phyloP scores from a whole-genome alignment of 192 early-diverging fungal genomes.

The Coemansia asiatica region DNA sequence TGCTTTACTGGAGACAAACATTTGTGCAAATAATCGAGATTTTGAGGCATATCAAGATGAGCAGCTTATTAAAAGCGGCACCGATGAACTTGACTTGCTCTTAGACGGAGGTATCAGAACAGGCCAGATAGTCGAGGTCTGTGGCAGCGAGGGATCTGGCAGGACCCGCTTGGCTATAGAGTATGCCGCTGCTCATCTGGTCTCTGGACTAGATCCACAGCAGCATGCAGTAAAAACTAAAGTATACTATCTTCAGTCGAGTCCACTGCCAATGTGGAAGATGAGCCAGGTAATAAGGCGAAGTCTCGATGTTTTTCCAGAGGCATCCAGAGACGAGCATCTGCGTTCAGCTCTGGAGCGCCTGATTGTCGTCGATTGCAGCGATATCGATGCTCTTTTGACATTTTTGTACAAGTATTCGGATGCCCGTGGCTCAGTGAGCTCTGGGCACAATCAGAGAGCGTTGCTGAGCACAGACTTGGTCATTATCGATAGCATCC shows the following conservation, averaged over 20 bases:
- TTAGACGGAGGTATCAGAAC: slow-evolving; percentile 24
- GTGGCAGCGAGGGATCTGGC: slow-evolving; percentile 14
- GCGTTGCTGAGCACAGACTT: slow-evolving; percentile 13
- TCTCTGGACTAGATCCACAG: background rate
- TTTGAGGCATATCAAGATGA: too few species aligned
- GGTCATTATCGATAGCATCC: slow-evolving; percentile 41
- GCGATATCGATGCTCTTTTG: slow-evolving; percentile 29
- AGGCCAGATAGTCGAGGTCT: slow-evolving; percentile 36
- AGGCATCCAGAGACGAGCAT: background rate
- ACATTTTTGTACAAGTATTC: slow-evolving; percentile 40
- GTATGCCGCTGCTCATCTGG: slow-evolving; percentile 40
- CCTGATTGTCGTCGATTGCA: slow-evolving; percentile 35
- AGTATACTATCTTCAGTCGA: slow-evolving; percentile 32
- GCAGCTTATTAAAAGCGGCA: slow-evolving; percentile 24
- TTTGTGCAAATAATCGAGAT: background rate
- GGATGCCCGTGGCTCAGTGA: slow-evolving; percentile 1
- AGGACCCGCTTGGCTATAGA: slow-evolving; percentile 32
- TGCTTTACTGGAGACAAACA: slow-evolving; percentile 10
- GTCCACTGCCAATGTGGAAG: slow-evolving; percentile 34
- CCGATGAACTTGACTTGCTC: slow-evolving; percentile 26
- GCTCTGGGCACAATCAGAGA: background rate
- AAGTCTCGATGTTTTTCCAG: slow-evolving; percentile 5
- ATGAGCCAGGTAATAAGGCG: slow-evolving; percentile 17
- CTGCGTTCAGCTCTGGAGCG: slow-evolving; percentile 30
- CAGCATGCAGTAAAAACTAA: slow-evolving; percentile 4